Evolutionary conservation across 2,329 filamentous ascomycete species (phyloP), one percentile per base, ranked within the genome.

Genomic region (Paraphoma sp.): DNA sequence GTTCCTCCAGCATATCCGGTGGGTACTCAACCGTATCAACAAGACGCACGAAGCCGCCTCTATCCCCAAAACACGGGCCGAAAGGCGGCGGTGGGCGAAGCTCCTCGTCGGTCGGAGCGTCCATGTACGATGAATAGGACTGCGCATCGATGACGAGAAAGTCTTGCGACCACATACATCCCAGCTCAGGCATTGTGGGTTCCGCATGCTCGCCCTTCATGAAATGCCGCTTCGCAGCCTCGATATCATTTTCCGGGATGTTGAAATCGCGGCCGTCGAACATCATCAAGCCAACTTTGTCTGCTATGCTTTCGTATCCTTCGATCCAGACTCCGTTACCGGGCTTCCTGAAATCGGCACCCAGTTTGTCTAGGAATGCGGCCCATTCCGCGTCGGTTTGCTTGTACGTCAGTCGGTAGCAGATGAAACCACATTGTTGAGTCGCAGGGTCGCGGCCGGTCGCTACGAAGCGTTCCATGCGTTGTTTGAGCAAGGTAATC

Each of bases 181-280:
- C 56, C 4, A 56, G 56, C 11, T 52, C 52, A 2, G 56, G 59
- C 4, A 54, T 42, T 48, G 54, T 49, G 6, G 53, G 53, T 29
- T 51, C 59, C 5, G 49, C 23, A 23, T 23, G 23, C 23, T 23
- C 23, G 23, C 23, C 51, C 8, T 46, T 46, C 31, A 44, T 57
- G 51, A 58, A 59, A 10, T 57, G 54, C 31, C 48, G 51, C 44
- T 61, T 65, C 2, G 62, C 62, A 12, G 61, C 63, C 18, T 55
- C 58, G 7, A 66, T 51, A 23, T 68, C 65, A 33, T 56, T 59
- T 51, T 68, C 63, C 8, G 65, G 43, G 6, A 68, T 66, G 6
- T 54, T 59, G 17, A 57, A 8, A 1, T 62, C 54, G 7, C 55
- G 53, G 1, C 65, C 63, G 38, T 68, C 53, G n/a, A 59, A 17